phyloP scores from a whole-genome alignment of 805 yeast genomes.

The Saccharomyces paradoxus region DNA sequence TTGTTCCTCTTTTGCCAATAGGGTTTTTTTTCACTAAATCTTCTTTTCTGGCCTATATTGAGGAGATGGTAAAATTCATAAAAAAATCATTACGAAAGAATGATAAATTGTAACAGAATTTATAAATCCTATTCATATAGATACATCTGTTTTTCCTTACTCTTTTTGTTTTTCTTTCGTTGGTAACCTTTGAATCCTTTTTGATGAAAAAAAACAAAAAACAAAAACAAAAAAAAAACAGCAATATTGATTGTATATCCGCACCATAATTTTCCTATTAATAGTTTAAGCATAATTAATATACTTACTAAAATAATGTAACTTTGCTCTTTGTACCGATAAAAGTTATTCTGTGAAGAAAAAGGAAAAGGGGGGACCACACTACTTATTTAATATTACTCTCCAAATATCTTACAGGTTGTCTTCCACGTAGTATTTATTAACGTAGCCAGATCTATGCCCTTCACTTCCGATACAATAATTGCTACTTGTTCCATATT shows the following conservation, averaged over 20 bases:
- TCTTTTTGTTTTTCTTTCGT: background rate
- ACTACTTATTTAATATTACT: background rate
- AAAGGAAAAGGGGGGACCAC: background rate
- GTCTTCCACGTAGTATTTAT: constrained; percentile 46
- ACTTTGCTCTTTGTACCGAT: background rate
- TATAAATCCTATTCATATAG: background rate
- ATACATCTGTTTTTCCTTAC: background rate
- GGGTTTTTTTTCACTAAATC: background rate
- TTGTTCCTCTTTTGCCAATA: background rate
- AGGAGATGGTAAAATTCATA: background rate
- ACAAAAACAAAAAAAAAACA: background rate
- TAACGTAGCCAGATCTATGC: constrained; percentile 36
- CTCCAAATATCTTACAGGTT: constrained; percentile 36
- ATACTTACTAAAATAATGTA: background rate
- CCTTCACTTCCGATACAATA: constrained; percentile 47
- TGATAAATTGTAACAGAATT: background rate
- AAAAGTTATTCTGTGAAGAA: background rate
- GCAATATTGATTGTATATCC: background rate
- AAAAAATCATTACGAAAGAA: background rate
- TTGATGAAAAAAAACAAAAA: background rate
- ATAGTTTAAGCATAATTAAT: constrained; percentile 1
- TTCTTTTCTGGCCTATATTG: background rate
- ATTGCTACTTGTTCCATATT: constrained; percentile 72
- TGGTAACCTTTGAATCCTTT: background rate
- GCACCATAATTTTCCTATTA: background rate